Conservation (phyloP, 2,329 filamentous ascomycete genomes). For the Fusarium sambucinum region DNA sequence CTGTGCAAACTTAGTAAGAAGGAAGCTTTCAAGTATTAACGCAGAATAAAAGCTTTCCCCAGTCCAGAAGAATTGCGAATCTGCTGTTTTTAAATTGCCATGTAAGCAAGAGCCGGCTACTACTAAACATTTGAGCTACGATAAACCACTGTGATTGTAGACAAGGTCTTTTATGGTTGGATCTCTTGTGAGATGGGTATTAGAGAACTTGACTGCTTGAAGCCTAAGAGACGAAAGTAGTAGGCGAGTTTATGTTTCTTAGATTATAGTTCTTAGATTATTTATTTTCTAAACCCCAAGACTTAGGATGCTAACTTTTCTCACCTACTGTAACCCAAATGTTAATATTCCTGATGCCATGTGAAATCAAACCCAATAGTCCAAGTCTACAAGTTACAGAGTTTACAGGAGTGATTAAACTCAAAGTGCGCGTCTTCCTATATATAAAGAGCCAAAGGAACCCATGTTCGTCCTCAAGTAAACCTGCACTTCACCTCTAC, state of each 20-base stretch:
- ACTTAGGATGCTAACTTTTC: too few species aligned
- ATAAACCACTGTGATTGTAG: neutral
- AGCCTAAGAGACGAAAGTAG: too few species aligned
- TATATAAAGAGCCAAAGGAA: neutral
- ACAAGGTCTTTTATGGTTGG: neutral
- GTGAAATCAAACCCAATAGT: neutral
- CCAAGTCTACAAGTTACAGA: neutral
- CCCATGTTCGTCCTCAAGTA: neutral
- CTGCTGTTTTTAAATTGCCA: neutral
- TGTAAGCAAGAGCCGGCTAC: neutral
- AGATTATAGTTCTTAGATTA: too few species aligned
- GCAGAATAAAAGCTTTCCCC: neutral
- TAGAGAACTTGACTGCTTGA: too few species aligned
- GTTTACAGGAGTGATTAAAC: neutral
- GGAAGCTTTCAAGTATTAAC: neutral
- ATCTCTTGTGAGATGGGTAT: neutral
- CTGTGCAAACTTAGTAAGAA: too few species aligned
- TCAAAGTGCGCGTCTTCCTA: neutral
- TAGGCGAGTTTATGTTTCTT: too few species aligned
- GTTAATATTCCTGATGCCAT: neutral
- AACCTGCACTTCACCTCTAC: neutral
- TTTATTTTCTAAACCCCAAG: too few species aligned
- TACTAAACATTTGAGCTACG: neutral
- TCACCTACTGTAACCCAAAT: neutral
- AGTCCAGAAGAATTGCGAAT: neutral